Evolutionary conservation across 371 early-diverging fungal genomes (phyloP), one percentile per base, ranked within the genome.

Genomic region (Racocetra persica): DNA sequence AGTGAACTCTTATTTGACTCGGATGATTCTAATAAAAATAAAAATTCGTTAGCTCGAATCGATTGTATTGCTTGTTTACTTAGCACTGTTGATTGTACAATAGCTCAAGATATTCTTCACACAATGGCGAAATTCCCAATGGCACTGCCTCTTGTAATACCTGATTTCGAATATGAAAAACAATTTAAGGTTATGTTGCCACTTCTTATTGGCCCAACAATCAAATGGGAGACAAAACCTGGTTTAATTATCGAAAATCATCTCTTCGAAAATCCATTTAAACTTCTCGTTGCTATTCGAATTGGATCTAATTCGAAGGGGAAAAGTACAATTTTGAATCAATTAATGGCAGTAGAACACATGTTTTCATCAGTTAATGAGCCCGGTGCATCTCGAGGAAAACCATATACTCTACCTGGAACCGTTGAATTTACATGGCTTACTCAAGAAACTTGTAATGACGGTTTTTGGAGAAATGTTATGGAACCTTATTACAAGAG

Each of bases 191-290:
- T 77, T 2, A 77, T 63, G 65, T 45, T 77, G 18, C 77, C 77
- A 22, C 24, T 66, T 22, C 49, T 77, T 77, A 22, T 45, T 57
- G 77, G 77, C 20, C 77, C 77, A 24, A 41, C 52, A 32, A 77
- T 77, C 54, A 77, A 77, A 52, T 77, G 77, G 77, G 77, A 77
- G 41, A 54, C 77, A 5, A 66, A 20, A 22, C 77, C 77, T 14
- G 77, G 77, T 52, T 38, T 52, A 32, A 77, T 77, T n/a, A 52
- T 77, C 45, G 77, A 77, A 77, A 77, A 77, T 65, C 77, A 77
- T n/a, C 77, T 77, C 18, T 77, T 77, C 54, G 45, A 63, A 14
- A 41, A 36, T 22, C 77, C 65, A 26, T 77, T 77, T 26, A 62
- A 24, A 41, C 36, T 77, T 16, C 24, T 77, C 24, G 77, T 77